Evolutionary conservation across 306 rosid genomes (phyloP), one percentile per base, ranked within the genome.

Genomic region (Quercus robur): DNA sequence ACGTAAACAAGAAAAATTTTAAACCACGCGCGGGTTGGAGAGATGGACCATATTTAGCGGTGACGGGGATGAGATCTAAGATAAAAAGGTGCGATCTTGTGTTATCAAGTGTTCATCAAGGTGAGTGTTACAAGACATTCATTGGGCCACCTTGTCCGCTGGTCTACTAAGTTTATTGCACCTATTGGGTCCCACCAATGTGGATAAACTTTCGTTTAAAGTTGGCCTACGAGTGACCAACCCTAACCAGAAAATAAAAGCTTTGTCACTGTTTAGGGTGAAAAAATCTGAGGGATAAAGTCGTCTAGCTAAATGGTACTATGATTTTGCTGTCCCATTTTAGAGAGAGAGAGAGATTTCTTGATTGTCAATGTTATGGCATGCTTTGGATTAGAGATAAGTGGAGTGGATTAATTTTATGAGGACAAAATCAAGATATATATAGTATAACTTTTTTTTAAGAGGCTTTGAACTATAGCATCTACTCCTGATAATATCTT

Each of bases 401-500:
- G 11, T 41, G 46, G 11, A 41, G 46, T 41, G 46, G 12, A 41
- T 8, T 41, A 41, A 41, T 41, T 41, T 8, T 8, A 41, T 41
- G 46, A 41, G 46, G 12, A 41, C 11, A 41, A 41, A 41, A 41
- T 41, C 41, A 35, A 41, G 11, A 41, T 41, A 38, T 38, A 6
- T 35, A 38, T 38, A 35, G 6, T 33, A 33, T 5, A 33, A 35
- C 6, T 1, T 33, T 33, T 33, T 33, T 33, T 5, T 35, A 1
- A 5, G 0, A 1, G 41, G 0, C 0, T 35, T 35, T 5, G 8
- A 35, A 35, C 2, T 35, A 1, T 35, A 2, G 0, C 0, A 0
- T 35, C 0, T 35, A 0, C 0, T 35, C 2, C 0, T 31, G 1
- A 33, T 33, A 33, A 33, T 33, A 33, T 0, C 1, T 5, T 1